Evolutionary conservation across 805 yeast genomes (phyloP).

Genomic region (Candida schatavii): DNA sequence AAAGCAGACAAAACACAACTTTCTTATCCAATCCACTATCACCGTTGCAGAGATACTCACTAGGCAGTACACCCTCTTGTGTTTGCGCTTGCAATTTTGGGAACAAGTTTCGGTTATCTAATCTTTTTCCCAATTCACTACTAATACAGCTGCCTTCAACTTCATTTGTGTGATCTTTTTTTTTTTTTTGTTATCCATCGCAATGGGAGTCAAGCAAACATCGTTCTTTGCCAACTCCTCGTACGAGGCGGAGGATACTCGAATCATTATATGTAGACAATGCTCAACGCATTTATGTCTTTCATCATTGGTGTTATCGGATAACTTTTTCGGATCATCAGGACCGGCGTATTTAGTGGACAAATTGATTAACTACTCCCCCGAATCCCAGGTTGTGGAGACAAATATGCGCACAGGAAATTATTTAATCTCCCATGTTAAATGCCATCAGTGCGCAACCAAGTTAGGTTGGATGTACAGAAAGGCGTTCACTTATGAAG

Average conservation of each 20-base stretch:
- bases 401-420: slow-evolving; percentile 39
- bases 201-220: slow-evolving; percentile 40
- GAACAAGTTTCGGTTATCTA: neutral
- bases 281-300: slow-evolving; percentile 42
- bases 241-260: slow-evolving; percentile 35
- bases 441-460: slow-evolving; percentile 37
- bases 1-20: no score
- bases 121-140: neutral
- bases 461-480: slow-evolving; percentile 41
- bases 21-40: no score
- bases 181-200: neutral
- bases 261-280: slow-evolving; percentile 39
- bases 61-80: no score
- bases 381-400: slow-evolving; percentile 26
- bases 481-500: slow-evolving; percentile 33
- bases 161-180: neutral
- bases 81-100: neutral
- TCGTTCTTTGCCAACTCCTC: slow-evolving; percentile 35
- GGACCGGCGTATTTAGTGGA: slow-evolving; percentile 44
- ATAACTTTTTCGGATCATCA: slow-evolving; percentile 36
- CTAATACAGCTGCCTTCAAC: neutral
- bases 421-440: slow-evolving; percentile 34
- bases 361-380: slow-evolving; percentile 31
- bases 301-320: slow-evolving; percentile 32
- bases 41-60: no score